These are phyloP conservation scores for Boletus sp. DNA, from an alignment of 768 basidiomycete species.

Conservation along the genomic window DNA sequence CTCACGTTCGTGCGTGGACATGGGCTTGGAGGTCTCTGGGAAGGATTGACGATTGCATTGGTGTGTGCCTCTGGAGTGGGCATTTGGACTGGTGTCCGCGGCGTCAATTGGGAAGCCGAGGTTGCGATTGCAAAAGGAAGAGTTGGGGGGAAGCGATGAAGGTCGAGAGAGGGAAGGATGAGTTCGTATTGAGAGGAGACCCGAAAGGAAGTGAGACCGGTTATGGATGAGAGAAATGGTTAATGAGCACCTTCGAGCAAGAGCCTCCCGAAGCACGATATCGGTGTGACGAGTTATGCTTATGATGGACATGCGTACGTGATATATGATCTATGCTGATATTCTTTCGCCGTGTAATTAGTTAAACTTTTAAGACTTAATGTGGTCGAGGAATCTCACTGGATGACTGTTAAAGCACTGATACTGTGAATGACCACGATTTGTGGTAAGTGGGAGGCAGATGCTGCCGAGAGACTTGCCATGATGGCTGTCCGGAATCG, in stretches of 20 bases:
- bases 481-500: not conserved
- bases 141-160: constrained; percentile 40
- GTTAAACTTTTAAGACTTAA: not conserved
- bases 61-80: constrained; percentile 59
- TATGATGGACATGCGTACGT: not conserved
- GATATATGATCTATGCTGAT: not conserved
- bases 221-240: too few relatives aligned
- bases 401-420: not conserved
- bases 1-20: constrained; percentile 61
- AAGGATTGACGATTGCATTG: constrained; percentile 70
- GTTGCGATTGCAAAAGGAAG: constrained; percentile 14
- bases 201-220: not conserved
- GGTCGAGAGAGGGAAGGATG: constrained; percentile 14
- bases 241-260: too few relatives aligned
- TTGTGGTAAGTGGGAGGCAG: not conserved
- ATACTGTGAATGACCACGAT: not conserved
- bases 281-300: not conserved
- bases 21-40: constrained; percentile 77
- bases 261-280: not conserved
- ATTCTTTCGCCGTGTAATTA: not conserved
- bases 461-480: not conserved
- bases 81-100: constrained; percentile 45
- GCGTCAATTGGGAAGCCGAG: constrained; percentile 72
- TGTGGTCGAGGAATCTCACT: not conserved
- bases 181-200: not conserved